Percentiles rank a stretch among this genome's conserved stretches.
These are phyloP conservation scores for Laetiporus sulphureus DNA, from an alignment of 1,284 basidiomycete species.

Conservation along the genomic window DNA sequence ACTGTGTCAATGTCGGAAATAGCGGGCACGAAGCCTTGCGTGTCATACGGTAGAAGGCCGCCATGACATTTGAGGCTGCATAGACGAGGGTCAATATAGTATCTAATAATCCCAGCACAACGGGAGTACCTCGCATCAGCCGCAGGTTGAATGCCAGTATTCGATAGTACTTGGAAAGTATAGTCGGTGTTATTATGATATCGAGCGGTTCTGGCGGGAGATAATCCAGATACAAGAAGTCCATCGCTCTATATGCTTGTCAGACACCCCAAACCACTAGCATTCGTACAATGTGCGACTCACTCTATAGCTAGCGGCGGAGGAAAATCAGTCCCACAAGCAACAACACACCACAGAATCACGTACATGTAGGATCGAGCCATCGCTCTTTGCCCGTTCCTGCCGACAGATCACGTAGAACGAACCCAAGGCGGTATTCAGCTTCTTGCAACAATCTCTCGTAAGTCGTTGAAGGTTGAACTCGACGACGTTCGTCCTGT, in stretches of 20 bases:
- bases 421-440: constrained; percentile 76
- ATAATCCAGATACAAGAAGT: constrained; percentile 86
- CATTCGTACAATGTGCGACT: no score
- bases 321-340: not conserved
- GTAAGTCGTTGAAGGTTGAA: constrained; percentile 4
- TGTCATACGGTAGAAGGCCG: constrained; percentile 60
- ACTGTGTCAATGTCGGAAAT: constrained; percentile 51
- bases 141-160: constrained; percentile 76
- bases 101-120: not conserved
- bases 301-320: constrained; percentile 52
- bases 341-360: constrained; percentile 37
- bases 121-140: constrained; percentile 58
- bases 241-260: constrained; percentile 65
- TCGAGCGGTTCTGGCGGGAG: constrained; percentile 69
- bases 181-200: constrained; percentile 58
- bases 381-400: constrained; percentile 65
- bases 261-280: no score
- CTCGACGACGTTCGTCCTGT: constrained; percentile 5
- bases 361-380: constrained; percentile 72
- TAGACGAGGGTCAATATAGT: not conserved
- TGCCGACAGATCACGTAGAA: constrained; percentile 62
- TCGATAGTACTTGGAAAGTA: constrained; percentile 79
- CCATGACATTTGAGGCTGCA: constrained; percentile 66
- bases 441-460: constrained; percentile 50
- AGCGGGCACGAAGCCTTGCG: constrained; percentile 35